Conservation (phyloP, 176 grass and related monocot genomes). For the Zizania latifolia region DNA sequence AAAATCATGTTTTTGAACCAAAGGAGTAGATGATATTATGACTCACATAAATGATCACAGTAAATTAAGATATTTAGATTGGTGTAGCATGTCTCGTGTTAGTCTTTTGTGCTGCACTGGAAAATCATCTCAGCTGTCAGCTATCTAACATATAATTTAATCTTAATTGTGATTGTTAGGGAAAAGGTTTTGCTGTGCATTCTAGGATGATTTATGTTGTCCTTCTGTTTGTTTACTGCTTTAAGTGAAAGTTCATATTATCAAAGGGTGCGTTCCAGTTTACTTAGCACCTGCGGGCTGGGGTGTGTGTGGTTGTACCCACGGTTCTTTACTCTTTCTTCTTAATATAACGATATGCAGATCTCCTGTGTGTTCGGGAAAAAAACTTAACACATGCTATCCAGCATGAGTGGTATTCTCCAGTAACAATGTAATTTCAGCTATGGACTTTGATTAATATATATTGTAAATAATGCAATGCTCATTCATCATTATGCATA, state of each 20-base stretch:
- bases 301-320: not conserved
- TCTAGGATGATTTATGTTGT: not conserved
- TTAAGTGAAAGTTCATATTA: not conserved
- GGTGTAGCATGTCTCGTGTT: not conserved
- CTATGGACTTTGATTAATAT: not conserved
- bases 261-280: not conserved
- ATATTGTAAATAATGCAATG: not conserved
- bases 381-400: constrained; percentile 1
- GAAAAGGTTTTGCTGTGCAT: not conserved
- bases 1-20: not conserved
- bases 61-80: not conserved
- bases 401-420: not conserved
- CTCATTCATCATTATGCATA: not conserved
- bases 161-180: not conserved
- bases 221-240: constrained; percentile 4
- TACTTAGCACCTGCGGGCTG: too few relatives aligned
- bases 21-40: constrained; percentile 2
- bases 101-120: not conserved
- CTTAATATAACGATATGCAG: too few relatives aligned
- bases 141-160: not conserved
- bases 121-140: not conserved
- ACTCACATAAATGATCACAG: not conserved
- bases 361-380: too few relatives aligned
- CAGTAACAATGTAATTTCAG: not conserved
- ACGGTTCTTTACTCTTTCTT: too few relatives aligned